A percentile compares a stretch with the other conserved stretches of the same genome.
Evolutionary conservation across 2,329 filamentous ascomycete species (phyloP).

Genomic region (Aspergillus unguis): DNA sequence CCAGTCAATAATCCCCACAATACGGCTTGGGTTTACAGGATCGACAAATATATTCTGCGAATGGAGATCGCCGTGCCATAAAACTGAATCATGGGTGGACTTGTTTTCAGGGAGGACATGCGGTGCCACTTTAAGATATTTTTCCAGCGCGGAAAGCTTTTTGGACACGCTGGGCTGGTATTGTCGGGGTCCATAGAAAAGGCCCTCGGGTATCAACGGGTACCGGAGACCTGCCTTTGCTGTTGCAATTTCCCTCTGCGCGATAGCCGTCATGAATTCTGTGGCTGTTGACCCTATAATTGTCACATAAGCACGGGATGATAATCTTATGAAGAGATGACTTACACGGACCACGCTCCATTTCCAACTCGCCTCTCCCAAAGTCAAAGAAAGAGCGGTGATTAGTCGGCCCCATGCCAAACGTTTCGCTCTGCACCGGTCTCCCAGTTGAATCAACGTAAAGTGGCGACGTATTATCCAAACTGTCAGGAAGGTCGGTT

Average conservation of each 20-base stretch:
- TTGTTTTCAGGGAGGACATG: constrained; percentile 16
- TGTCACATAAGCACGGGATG: too few relatives aligned
- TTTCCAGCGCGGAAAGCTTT: constrained; percentile 17
- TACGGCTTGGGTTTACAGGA: constrained; percentile 16
- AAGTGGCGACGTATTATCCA: not conserved
- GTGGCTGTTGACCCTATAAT: constrained; percentile 13
- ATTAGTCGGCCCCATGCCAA: constrained; percentile 13
- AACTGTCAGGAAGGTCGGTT: constrained; percentile 13
- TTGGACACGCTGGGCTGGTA: constrained; percentile 17
- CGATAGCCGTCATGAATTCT: constrained; percentile 13
- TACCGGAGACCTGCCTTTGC: constrained; percentile 15
- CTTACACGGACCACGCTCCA: constrained; percentile 25
- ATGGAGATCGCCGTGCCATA: constrained; percentile 21
- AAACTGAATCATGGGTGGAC: constrained; percentile 12
- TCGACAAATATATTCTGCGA: constrained; percentile 23
- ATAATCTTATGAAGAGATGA: not conserved
- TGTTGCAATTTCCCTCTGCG: constrained; percentile 12
- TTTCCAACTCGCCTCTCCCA: constrained; percentile 16
- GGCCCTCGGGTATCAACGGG: constrained; percentile 18
- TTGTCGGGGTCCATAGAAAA: constrained; percentile 18
- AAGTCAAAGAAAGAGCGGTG: constrained; percentile 12
- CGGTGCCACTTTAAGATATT: constrained; percentile 15
- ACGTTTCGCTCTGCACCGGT: constrained; percentile 15
- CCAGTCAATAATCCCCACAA: constrained; percentile 27
- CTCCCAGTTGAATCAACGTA: constrained; percentile 11